Evolutionary conservation across 208 protist species (phyloP).

Genomic region (Lotmaria passim): DNA sequence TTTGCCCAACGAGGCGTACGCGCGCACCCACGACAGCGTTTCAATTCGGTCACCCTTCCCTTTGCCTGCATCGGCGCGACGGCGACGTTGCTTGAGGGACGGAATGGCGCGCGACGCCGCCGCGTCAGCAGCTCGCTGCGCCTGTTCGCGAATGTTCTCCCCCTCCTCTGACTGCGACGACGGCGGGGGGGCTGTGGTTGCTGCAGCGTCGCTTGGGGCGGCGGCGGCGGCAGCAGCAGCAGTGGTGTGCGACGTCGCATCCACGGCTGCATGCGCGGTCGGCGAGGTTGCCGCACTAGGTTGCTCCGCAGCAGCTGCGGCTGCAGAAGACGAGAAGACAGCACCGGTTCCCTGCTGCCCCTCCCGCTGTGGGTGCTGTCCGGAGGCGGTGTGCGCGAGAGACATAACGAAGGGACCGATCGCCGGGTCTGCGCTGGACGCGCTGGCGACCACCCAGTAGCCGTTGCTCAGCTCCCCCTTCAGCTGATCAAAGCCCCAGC

Average conservation of each 20-base stretch:
- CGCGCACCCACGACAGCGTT: conserved; percentile 61
- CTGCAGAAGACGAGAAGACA: neutral
- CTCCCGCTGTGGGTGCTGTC: conserved; percentile 1
- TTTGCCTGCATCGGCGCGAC: conserved; percentile 19
- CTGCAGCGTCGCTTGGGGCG: neutral
- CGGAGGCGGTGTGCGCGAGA: conserved; percentile 40
- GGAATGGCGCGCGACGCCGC: conserved; percentile 10
- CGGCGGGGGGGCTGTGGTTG: neutral
- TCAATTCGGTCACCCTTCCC: conserved; percentile 12
- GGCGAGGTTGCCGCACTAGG: neutral
- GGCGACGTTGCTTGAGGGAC: conserved; percentile 29
- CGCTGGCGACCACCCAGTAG: conserved; percentile 69
- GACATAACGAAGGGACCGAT: conserved; percentile 62
- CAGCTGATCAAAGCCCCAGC: conserved; percentile 79
- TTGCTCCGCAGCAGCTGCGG: neutral
- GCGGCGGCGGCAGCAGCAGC: neutral
- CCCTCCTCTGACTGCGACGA: neutral
- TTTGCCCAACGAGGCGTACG: conserved; percentile 53
- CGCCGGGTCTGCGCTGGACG: conserved; percentile 30
- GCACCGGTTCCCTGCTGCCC: neutral
- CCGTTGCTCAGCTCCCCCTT: conserved; percentile 73
- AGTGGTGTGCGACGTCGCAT: neutral
- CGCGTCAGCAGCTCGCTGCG: conserved; percentile 26
- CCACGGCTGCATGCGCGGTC: too few species aligned
- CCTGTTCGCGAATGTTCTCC: conserved; percentile 21